A percentile compares a stretch with the other conserved stretches of the same genome.
Conservation (phyloP, 2,329 filamentous ascomycete species). For the Calonectria hongkongensis region DNA sequence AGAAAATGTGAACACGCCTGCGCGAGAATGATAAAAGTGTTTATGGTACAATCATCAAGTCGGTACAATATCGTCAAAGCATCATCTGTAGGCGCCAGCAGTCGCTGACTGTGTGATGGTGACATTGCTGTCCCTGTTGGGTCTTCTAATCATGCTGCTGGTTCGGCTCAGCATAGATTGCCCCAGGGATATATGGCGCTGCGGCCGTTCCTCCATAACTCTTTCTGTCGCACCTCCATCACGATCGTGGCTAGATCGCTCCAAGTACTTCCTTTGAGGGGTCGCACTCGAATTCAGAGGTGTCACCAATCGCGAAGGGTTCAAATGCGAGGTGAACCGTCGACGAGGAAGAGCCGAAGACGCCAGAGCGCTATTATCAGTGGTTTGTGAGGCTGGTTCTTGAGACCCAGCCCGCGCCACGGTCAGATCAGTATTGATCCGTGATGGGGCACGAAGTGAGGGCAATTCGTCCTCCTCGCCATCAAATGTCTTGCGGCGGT, state of each 20-base stretch:
- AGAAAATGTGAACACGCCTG: constrained; percentile 59
- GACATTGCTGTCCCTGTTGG: constrained; percentile 64
- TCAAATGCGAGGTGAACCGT: constrained; percentile 69
- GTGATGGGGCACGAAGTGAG: constrained; percentile 74
- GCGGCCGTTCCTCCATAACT: constrained; percentile 52
- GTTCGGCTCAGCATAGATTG: constrained; percentile 66
- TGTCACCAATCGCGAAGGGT: constrained; percentile 66
- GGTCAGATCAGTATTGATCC: constrained; percentile 74
- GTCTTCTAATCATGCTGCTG: constrained; percentile 66
- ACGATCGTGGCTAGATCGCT: constrained; percentile 65
- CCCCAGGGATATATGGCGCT: constrained; percentile 66
- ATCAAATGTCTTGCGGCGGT: constrained; percentile 67
- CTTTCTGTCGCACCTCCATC: constrained; percentile 57
- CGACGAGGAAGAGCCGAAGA: constrained; percentile 69
- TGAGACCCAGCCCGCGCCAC: constrained; percentile 57
- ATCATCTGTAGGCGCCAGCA: constrained; percentile 67
- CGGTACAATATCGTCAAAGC: constrained; percentile 53
- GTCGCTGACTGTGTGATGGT: constrained; percentile 60
- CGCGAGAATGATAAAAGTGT: constrained; percentile 53
- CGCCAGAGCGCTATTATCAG: constrained; percentile 36
- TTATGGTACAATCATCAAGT: constrained; percentile 55
- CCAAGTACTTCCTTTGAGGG: constrained; percentile 69
- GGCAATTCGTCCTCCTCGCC: constrained; percentile 69
- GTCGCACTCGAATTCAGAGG: constrained; percentile 62
- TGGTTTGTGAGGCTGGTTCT: constrained; percentile 54